Evolutionary conservation across 2,329 filamentous ascomycete species (phyloP), one percentile per base, ranked within the genome.

Genomic region (Paramyrothecium sp.): DNA sequence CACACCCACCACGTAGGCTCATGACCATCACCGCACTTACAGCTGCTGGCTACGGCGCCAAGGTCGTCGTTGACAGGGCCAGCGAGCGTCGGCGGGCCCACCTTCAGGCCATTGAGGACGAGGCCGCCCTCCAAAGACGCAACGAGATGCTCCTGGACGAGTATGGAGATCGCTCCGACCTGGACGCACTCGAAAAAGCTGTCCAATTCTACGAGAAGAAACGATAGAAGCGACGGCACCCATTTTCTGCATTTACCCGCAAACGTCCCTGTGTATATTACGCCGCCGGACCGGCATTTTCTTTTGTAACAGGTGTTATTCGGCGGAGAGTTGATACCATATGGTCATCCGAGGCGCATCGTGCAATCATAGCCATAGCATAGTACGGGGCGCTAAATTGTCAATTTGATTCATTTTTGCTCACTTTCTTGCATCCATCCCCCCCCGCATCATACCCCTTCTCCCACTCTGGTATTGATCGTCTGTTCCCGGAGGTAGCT

Each of bases 81-180:
- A 60, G 66, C 56, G 61, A 65, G 55, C 69, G 66, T 30, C 69
- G 66, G 23, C 58, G 63, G 21, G 65, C 67, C 50, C 68, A 64
- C 51, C 64, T 69, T 51, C 65, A 70, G 55, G 64, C 65, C 55
- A 67, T 61, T 19, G 73, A 77, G 56, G 68, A 69, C 55, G 63
- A 73, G 48, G 65, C 63, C n/a, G 71, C 73, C 54, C 69, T 67
- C 54, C 71, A 70, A 59, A 68, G 69, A 44, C 69, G 69, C 51
- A 74, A 79, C 58, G 72, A 75, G 20, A 70, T 78, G 56, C 68
- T 83, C 60, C 71, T 81, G 68, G 75, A 81, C 38, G 75, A 80
- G 56, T 83, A 82, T 58, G 79, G 80, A 51, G 78, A 80, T 59
- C 74, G 79, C 16, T 76, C 76, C 26, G 81, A 75, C 60, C 70